Evolutionary conservation across 2,329 filamentous ascomycete species (phyloP), one percentile per base, ranked within the genome.

Genomic region (Ceratocystis huliohia): DNA sequence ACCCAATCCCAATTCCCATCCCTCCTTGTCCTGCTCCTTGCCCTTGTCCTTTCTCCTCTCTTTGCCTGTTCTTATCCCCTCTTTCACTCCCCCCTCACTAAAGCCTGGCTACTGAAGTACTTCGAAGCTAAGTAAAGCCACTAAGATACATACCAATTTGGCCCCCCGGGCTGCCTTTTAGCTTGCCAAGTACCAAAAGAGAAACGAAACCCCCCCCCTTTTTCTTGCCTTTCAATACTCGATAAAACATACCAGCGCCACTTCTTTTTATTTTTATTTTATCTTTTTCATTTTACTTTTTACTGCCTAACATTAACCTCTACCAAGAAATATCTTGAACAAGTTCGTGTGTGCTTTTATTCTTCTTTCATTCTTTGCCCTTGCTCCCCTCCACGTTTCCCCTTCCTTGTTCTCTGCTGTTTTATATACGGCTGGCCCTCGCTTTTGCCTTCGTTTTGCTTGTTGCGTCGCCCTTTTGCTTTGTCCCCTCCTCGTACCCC

Each of bases 71-170:
- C 6, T 53, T 17, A 48, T 48, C 48, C 15, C 15, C 25, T 15
- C 13, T 53, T 53, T 22, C 2, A 28, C 48, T 25, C 7, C 22
- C 48, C 48, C 48, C n/a, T 13, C 22, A 7, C 48, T 41, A 41
- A 25, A 22, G 3, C n/a, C 1, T n/a, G n/a, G 20, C 48, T 15
- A 53, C 48, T 25, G 22, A 4, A 41, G 37, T 41, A 15, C 37
- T 41, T 41, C 1, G 10, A 53, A 53, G 48, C 48, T 28, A 53
- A 50, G 17, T 50, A 17, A 57, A 57, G 28, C 25, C 13, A 37
- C 30, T 20, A 59, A 37, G 56, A 59, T 30, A 45, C 44, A 33
- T 28, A 8, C 61, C 41, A 63, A 63, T 63, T 48, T 59, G 56
- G 28, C 56, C 56, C 53, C 56, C 56, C 56, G 25, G n/a, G 53